Evolutionary conservation across 2,329 filamentous ascomycete genomes (phyloP), one percentile per base, ranked within the genome.

Genomic region (Alternaria angustiovoidea): DNA sequence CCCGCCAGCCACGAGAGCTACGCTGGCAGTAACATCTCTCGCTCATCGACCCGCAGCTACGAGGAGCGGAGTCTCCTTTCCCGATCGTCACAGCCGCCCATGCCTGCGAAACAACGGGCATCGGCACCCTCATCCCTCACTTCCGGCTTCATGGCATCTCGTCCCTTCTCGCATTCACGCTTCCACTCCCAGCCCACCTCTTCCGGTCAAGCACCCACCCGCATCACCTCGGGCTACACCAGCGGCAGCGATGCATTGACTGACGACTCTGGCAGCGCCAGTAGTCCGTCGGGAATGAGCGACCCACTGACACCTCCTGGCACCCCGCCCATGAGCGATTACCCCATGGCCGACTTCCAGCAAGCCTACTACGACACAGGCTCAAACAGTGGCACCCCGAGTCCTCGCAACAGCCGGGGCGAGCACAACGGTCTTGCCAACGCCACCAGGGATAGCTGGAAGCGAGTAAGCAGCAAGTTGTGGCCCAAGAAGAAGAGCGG

Each of bases 281-380:
- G 72, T 24, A 81, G 55, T 62, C 79, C 81, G 2, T 80, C 52
- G 82, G 87, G 34, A 77, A 83, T 49, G 26, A 80, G 83, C 61
- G 89, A 90, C 71, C 89, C 85, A 3, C 89, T 92, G 82, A 93
- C 91, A 4, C 91, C 91, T 1, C 91, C 91, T 2, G 91, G 91
- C 7, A 93, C 91, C 5, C 91, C 91, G 0, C 91, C 91, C 1
- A 91, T 91, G 34, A 76, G 66, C 63, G 74, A 77, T 47, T 76
- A 75, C 38, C 90, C 90, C 6, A 75, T 78, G 74, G 68, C 62
- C 11, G 77, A 79, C 48, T 75, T 73, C 43, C 69, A 75, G 26
- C 74, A 75, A 39, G 71, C 73, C 26, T 77, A 77, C 59, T 75
- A 75, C 61, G 75, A 78, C 53, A 70, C 58, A 36, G 71, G 72